Base-by-base conservation (phyloP, 2,329 filamentous ascomycete species). In the Setomelanomma holmii region DNA sequence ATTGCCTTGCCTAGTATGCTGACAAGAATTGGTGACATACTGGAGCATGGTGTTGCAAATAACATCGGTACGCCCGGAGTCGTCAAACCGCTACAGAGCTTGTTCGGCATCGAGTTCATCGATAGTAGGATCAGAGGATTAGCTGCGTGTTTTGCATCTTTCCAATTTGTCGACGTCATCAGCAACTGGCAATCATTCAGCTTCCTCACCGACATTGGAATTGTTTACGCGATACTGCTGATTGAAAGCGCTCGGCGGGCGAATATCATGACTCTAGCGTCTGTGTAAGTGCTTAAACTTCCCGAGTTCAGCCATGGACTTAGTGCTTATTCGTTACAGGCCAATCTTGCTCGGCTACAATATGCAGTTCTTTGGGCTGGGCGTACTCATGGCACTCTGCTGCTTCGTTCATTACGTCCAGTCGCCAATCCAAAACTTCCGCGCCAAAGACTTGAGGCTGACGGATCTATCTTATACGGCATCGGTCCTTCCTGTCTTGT, bases 361-460 rank as follows among this genome's bases (percentile, higher is more conserved):
- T 30, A 51, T 49, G 45, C 19, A 40, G 7, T 22, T 22, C 11
- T 22, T 40, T 22, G 57, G 55, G 4, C 39, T 53, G 20, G 57
- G 54, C 10, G 41, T 48, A 1, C 20, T 60, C 7, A 53, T 57
- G 44, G 49, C 47, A 11, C 36, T 58, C 8, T 60, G 53, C 38
- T 60, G 47, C 35, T 45, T 58, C n/a, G 27, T 53, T 1, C 49
- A 55, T 19, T 60, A 60, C 49, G 36, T 55, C 6, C 57, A 60
- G 33, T 51, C 49, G 1, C 55, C 57, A 7, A 54, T 60, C 40
- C 47, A 53, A 8, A 60, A 50, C 41, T 58, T 60, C 49, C 49
- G 51, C 17, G 51, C 54, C 19, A 48, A 47, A 16, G 55, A 55
- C 40, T 43, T 58, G 43, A 54, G 57, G 21, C 49, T 60, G 3